Evolutionary conservation across 2,329 filamentous ascomycete species (phyloP), one percentile per base, ranked within the genome.

Genomic region (Tolypocladium ophioglossoides): DNA sequence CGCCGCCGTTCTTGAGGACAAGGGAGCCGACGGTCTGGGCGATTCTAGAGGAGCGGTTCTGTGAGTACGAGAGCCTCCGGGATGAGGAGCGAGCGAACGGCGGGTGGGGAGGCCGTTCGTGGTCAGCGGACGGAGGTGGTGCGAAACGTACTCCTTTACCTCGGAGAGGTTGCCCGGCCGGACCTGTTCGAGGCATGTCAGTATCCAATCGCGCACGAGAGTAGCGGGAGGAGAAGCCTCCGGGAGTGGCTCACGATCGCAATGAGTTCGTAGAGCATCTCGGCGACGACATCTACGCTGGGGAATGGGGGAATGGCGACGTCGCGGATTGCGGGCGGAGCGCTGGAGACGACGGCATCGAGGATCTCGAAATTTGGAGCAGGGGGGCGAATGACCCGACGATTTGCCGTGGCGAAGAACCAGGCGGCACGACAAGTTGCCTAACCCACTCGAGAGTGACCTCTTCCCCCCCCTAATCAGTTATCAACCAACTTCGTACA

Each of bases 241-340:
- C 16, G 10, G 50, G 6, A 9, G n/a, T 4, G n/a, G 12, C 86
- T 66, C 76, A 96, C 94, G 74, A 96, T 86, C 71, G 89, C 94
- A 72, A 99, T 94, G 67, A 97, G 78, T 77, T 99, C 94, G 79
- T 99, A 99, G 75, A 99, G 78, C 94, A 99, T 96, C 61, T 70
- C 78, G 68, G 62, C 59, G 64, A 62, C 63, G 63, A 63, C 66
- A 67, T 72, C 59, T 62, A 61, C 59, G 37, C 37, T 56, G 52
- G 48, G n/a, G 32, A 24, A 10, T 53, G 50, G 54, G 49, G 58
- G 57, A 44, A 14, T 40, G 35, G 34, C 18, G 40, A 37, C 20
- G 57, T 58, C 56, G 56, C 50, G 55, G 48, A 41, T 57, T 58
- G 61, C 44, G 55, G 52, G 55, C 40, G 9, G 20, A 22, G 22